phyloP scores from a whole-genome alignment of 2,329 filamentous ascomycete species.

The Colletotrichum theobromicola region DNA sequence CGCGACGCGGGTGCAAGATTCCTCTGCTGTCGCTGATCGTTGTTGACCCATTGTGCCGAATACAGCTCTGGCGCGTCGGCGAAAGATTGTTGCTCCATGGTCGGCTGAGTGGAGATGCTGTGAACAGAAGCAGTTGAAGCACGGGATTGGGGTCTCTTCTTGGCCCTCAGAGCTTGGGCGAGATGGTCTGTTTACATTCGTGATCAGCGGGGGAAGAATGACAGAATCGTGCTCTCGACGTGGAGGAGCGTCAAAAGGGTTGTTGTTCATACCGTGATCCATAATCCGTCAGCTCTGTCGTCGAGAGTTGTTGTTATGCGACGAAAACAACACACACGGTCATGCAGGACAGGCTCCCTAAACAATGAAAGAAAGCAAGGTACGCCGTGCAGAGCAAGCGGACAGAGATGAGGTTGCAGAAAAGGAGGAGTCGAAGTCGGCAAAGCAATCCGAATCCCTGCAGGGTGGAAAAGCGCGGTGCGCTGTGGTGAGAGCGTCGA shows the following conservation, averaged over 20 bases:
- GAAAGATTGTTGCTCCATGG: constrained; percentile 53
- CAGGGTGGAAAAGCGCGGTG: constrained; percentile 15
- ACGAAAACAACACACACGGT: constrained; percentile 25
- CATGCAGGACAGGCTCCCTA: constrained; percentile 5
- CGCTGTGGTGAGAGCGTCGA: constrained; percentile 20
- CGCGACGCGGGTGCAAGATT: constrained; percentile 47
- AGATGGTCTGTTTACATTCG: constrained; percentile 31
- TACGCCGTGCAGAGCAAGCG: background rate
- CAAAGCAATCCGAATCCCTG: constrained; percentile 13
- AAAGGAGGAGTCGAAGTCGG: background rate
- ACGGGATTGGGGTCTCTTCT: constrained; percentile 58
- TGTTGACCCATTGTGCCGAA: constrained; percentile 54
- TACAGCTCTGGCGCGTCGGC: constrained; percentile 50
- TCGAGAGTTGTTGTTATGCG: constrained; percentile 17
- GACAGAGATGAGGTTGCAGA: background rate
- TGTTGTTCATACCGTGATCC: constrained; percentile 18
- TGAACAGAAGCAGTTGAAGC: constrained; percentile 63
- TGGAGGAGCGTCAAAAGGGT: background rate
- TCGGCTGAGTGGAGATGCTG: constrained; percentile 57
- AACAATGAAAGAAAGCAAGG: constrained; percentile 19
- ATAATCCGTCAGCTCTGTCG: constrained; percentile 5
- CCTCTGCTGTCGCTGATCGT: constrained; percentile 47
- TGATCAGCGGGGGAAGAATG: constrained; percentile 29
- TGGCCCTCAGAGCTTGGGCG: constrained; percentile 41
- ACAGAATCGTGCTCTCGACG: background rate